These are phyloP conservation scores for Diplodia mutila DNA, from an alignment of 2,329 filamentous ascomycete genomes.

Conservation along the genomic window DNA sequence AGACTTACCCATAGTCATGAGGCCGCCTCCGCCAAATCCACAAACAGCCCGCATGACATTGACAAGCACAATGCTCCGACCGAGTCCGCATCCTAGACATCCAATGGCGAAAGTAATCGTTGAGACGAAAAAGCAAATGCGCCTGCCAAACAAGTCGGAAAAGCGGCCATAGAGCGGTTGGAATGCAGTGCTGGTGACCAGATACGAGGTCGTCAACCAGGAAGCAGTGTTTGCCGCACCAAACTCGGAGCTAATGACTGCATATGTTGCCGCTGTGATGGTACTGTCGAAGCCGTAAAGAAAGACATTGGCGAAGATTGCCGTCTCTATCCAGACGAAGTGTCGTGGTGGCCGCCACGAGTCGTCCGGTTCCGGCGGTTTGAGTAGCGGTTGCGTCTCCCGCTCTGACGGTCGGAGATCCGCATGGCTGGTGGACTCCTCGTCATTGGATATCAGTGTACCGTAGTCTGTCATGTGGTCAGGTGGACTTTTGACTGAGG, in stretches of 20 bases:
- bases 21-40: slow-evolving; percentile 37
- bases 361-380: background rate
- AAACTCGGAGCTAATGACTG: slow-evolving; percentile 48
- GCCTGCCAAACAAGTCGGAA: slow-evolving; percentile 40
- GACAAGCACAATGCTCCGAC: slow-evolving; percentile 32
- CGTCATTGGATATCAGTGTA: background rate
- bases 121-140: slow-evolving; percentile 37
- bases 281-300: slow-evolving; percentile 58
- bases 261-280: slow-evolving; percentile 51
- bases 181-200: slow-evolving; percentile 33
- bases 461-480: background rate
- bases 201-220: slow-evolving; percentile 33
- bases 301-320: slow-evolving; percentile 68
- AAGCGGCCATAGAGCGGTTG: slow-evolving; percentile 45
- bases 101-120: slow-evolving; percentile 37
- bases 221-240: slow-evolving; percentile 50
- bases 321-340: slow-evolving; percentile 36
- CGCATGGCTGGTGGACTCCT: background rate
- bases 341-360: slow-evolving; percentile 32
- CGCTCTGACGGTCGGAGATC: background rate
- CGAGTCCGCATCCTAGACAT: slow-evolving; percentile 38
- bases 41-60: slow-evolving; percentile 37
- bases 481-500: background rate
- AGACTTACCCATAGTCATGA: slow-evolving; percentile 38
- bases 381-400: background rate